Percentiles rank a stretch among this genome's conserved stretches.
Evolutionary conservation across 169 alveolate genomes (phyloP).

Genomic region (Besnoitia besnoiti): DNA sequence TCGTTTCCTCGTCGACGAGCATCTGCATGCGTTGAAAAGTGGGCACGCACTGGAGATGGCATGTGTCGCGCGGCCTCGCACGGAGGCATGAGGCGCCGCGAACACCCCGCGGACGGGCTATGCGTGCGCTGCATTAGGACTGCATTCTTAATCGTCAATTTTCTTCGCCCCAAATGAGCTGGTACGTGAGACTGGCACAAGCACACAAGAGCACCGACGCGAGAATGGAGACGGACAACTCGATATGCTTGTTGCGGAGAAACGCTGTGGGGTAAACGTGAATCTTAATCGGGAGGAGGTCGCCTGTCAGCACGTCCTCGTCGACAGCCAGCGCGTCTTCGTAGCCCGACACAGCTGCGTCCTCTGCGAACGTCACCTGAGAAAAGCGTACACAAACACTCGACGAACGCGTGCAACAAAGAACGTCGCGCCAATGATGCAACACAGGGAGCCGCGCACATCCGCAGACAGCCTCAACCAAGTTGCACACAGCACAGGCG

Average conservation of each 20-base stretch:
- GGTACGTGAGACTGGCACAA: not conserved
- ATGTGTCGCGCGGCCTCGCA: too few relatives aligned
- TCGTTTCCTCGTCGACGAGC: too few relatives aligned
- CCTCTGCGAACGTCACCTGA: conserved; percentile 42
- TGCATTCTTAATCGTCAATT: not conserved
- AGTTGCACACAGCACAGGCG: too few relatives aligned
- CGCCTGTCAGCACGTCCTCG: conserved; percentile 36
- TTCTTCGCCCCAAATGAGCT: conserved; percentile 5
- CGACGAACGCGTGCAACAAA: not conserved
- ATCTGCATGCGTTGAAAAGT: too few relatives aligned
- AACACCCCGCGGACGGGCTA: too few relatives aligned
- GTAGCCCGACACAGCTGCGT: conserved; percentile 3
- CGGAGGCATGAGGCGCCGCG: too few relatives aligned
- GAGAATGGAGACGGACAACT: not conserved
- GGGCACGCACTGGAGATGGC: too few relatives aligned
- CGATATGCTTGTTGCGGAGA: conserved; percentile 17
- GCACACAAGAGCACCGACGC: conserved; percentile 12
- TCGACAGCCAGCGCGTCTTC: conserved; percentile 45
- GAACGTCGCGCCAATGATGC: not conserved
- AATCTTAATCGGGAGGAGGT: conserved; percentile 31
- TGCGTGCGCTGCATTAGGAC: too few relatives aligned
- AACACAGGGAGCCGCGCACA: not conserved
- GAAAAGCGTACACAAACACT: not conserved
- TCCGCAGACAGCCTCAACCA: too few relatives aligned
- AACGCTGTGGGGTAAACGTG: conserved; percentile 41